Evolutionary conservation across 345 rosid species (phyloP), one percentile per base, ranked within the genome.

Genomic region (Luvunga scandens): DNA sequence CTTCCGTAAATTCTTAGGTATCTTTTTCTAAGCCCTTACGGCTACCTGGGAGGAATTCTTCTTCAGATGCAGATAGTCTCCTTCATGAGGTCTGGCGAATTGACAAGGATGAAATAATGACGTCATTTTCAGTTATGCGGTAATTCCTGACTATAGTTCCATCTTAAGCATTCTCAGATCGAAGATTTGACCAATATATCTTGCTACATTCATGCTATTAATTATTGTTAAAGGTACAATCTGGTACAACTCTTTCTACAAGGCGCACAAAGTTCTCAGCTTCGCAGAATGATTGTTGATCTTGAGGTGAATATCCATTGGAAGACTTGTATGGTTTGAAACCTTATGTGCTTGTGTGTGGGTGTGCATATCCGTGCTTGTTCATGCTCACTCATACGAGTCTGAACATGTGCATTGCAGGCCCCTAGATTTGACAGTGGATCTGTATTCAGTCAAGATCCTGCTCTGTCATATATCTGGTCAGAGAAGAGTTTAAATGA

Each of bases 401-500:
- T 68, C 75, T 72, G 27, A 62, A 65, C 55, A 61, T 45, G 16
- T 56, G 72, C 66, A 12, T 80, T 80, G 45, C 75, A 96, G 99
- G 89, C 95, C 83, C 99, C 99, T 71, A 89, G 97, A 88, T 96
- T 96, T 84, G 99, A 96, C 70, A 86, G 88, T 82, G 97, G 98
- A 66, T 89, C 93, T 79, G 82, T 91, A 84, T 88, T 85, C 82
- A 96, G 98, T 86, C 99, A 96, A 84, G 98, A 96, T 85, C 98
- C 99, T 74, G 97, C 98, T 39, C 83, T 96, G 84, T 94, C 99
- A 60, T 96, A 96, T 81, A 84, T 96, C 71, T 88, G 97, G 97
- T 91, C 99, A 28, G 95, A 89, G 83, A 86, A 88, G 84, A 89
- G 89, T 87, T 84, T 96, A 77, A 96, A 96, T 83, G 88, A 89